These are phyloP conservation scores for Metschnikowia drakensbergensis DNA, from an alignment of 805 yeast genomes.

Conservation along the genomic window DNA sequence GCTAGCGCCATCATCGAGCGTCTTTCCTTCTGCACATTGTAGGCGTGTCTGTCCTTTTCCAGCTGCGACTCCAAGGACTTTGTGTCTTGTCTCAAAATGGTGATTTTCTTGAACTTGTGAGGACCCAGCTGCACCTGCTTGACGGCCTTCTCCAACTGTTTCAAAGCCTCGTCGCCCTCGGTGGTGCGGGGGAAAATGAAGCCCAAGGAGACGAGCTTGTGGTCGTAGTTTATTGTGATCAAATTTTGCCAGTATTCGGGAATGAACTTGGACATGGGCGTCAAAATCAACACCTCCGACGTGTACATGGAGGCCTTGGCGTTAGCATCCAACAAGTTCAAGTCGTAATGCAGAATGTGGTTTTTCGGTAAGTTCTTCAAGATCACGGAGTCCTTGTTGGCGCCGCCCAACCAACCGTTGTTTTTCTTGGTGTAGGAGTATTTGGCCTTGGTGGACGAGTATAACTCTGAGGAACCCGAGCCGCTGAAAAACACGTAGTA, in stretches of 20 bases:
- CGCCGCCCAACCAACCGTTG: conserved; percentile 44
- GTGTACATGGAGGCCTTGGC: conserved; percentile 67
- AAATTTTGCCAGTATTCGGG: conserved; percentile 87
- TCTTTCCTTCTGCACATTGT: conserved; percentile 81
- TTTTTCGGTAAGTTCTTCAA: conserved; percentile 64
- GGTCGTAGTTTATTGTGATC: conserved; percentile 72
- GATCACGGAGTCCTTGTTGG: conserved; percentile 49
- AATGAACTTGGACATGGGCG: conserved; percentile 88
- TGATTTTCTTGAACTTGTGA: conserved; percentile 73
- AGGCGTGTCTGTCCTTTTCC: conserved; percentile 90
- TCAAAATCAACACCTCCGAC: conserved; percentile 79
- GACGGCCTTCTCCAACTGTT: conserved; percentile 68
- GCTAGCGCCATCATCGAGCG: conserved; percentile 91
- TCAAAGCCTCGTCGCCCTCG: conserved; percentile 79
- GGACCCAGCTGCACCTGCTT: conserved; percentile 64
- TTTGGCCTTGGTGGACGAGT: conserved; percentile 24
- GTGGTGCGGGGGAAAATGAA: conserved; percentile 81
- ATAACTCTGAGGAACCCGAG: conserved; percentile 7
- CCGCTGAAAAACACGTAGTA: conserved; percentile 36
- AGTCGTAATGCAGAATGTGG: conserved; percentile 78
- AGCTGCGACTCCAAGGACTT: conserved; percentile 67
- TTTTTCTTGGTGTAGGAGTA: conserved; percentile 45
- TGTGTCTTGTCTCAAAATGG: conserved; percentile 87
- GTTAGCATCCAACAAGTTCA: conserved; percentile 72
- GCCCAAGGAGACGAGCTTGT: conserved; percentile 80